These are phyloP conservation scores for Hirsutella minnesotensis DNA, from an alignment of 2,329 filamentous ascomycete genomes.

Conservation along the genomic window DNA sequence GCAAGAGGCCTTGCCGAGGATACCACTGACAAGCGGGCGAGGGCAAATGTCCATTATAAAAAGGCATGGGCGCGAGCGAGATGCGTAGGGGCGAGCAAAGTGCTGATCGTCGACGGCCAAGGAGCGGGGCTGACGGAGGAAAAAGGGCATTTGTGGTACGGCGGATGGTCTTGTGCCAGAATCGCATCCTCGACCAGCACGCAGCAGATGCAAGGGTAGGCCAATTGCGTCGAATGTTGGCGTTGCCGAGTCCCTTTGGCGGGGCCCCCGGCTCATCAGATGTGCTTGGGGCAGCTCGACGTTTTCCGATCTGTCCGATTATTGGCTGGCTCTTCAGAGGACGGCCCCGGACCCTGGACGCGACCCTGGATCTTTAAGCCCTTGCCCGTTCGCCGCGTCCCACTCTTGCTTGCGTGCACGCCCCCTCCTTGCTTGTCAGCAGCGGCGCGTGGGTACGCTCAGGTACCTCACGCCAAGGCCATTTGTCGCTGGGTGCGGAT, in stretches of 20 bases:
- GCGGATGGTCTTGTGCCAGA: conserved; percentile 14
- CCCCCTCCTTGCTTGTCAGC: not conserved
- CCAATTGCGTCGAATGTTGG: not conserved
- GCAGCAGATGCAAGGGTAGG: not conserved
- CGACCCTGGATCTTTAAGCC: conserved; percentile 14
- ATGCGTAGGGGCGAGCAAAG: no score
- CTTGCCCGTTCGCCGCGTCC: not conserved
- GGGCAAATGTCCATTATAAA: no score
- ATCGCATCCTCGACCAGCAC: conserved; percentile 10
- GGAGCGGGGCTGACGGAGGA: conserved; percentile 1
- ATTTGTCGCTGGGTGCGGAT: not conserved
- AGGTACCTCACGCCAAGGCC: not conserved
- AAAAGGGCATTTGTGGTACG: conserved; percentile 7
- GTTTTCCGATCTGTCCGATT: conserved; percentile 22
- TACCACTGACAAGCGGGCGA: no score
- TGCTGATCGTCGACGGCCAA: not conserved
- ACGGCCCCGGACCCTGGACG: conserved; percentile 11
- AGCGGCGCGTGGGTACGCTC: not conserved
- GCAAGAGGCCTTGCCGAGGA: no score
- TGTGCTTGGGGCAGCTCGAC: conserved; percentile 1
- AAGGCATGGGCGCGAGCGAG: no score
- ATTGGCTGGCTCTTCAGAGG: conserved; percentile 16
- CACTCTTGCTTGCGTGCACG: not conserved
- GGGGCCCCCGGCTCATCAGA: conserved; percentile 1
- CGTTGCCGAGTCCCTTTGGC: not conserved